A percentile compares a stretch with the other conserved stretches of the same genome.
Conservation (phyloP, 345 rosid species). For the Abelmoschus esculentus region DNA sequence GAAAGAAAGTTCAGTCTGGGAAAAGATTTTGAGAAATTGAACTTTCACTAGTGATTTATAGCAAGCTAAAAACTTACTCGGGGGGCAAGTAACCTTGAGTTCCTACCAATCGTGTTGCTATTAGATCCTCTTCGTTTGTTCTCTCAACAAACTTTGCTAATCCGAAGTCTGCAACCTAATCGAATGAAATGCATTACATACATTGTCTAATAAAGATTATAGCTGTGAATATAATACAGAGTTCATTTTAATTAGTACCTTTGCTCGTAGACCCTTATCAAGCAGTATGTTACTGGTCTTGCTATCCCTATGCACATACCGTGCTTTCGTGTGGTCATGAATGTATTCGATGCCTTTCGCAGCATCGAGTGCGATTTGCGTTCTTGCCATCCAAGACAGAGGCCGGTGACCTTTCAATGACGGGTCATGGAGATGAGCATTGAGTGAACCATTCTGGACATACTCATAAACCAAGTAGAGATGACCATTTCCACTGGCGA, state of each 20-base stretch:
- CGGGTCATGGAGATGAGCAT: slow-evolving; percentile 61
- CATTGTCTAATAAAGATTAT: not conserved
- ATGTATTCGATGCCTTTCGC: slow-evolving; percentile 61
- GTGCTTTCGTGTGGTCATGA: slow-evolving; percentile 59
- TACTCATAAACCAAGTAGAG: slow-evolving; percentile 59
- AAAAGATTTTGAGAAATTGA: slow-evolving; percentile 1
- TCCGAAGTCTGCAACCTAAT: slow-evolving; percentile 66
- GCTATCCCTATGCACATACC: slow-evolving; percentile 58
- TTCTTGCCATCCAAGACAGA: slow-evolving; percentile 56
- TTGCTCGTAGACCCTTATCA: slow-evolving; percentile 45
- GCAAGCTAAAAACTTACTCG: slow-evolving; percentile 30
- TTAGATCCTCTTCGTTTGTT: slow-evolving; percentile 38
- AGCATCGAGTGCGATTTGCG: slow-evolving; percentile 58
- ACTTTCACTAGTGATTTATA: not conserved
- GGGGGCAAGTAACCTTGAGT: slow-evolving; percentile 73
- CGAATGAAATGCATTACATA: not conserved
- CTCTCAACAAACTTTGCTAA: slow-evolving; percentile 54
- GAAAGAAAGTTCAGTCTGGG: not conserved
- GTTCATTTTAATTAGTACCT: slow-evolving; percentile 37
- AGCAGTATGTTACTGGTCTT: slow-evolving; percentile 61
- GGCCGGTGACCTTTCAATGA: slow-evolving; percentile 47
- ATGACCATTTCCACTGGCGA: slow-evolving; percentile 55
- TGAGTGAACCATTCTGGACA: slow-evolving; percentile 46
- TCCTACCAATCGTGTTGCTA: slow-evolving; percentile 57
- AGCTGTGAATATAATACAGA: not conserved